phyloP scores from a whole-genome alignment of 768 basidiomycete species.

The Pleurotus citrinopileatus region DNA sequence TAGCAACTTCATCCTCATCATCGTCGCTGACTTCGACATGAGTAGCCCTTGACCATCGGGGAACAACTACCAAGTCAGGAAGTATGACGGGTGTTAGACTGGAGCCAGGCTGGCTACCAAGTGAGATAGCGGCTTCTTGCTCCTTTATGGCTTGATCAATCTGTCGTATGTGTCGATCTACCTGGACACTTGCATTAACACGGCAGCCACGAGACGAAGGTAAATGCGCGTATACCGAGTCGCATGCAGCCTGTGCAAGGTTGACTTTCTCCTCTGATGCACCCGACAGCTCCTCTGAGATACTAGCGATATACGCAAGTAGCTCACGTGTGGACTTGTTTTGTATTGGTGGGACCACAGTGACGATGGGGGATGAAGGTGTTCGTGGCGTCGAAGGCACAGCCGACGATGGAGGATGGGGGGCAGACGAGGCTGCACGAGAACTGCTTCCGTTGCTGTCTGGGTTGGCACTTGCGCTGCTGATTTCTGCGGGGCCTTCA shows the following conservation, averaged over 20 bases:
- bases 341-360: slow-evolving; percentile 23
- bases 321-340: slow-evolving; percentile 44
- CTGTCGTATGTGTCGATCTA: slow-evolving; percentile 76
- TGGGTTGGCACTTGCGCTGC: background rate
- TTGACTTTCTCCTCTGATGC: slow-evolving; percentile 78
- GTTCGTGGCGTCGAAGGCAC: slow-evolving; percentile 11
- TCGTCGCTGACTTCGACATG: slow-evolving; percentile 11
- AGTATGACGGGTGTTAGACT: slow-evolving; percentile 46
- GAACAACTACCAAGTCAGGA: slow-evolving; percentile 54
- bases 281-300: slow-evolving; percentile 58
- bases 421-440: too few relatives aligned
- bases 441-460: slow-evolving; percentile 5
- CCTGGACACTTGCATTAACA: too few relatives aligned
- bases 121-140: slow-evolving; percentile 52
- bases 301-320: slow-evolving; percentile 54
- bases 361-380: slow-evolving; percentile 17
- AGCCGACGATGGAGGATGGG: background rate
- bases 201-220: too few relatives aligned
- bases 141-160: slow-evolving; percentile 73
- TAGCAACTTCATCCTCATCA: background rate
- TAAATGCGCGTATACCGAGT: slow-evolving; percentile 55
- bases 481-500: background rate
- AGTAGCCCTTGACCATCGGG: slow-evolving; percentile 45
- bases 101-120: slow-evolving; percentile 52
- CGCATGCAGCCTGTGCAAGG: slow-evolving; percentile 66